Evolutionary conservation across 2,329 filamentous ascomycete species (phyloP).

Genomic region (Dothideomycetes sp.): DNA sequence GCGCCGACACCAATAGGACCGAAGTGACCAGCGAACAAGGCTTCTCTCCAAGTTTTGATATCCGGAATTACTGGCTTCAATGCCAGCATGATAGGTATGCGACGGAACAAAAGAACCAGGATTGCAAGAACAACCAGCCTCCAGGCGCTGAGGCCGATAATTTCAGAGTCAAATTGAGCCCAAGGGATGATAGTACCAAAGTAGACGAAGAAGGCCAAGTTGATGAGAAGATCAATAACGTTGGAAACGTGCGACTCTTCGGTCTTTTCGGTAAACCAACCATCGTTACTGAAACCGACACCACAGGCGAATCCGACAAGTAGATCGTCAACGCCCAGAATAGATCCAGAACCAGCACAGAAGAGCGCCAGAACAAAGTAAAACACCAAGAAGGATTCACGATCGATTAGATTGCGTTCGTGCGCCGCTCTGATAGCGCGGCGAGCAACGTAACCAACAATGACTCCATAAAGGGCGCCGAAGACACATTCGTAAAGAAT

Average conservation of each 20-base stretch:
- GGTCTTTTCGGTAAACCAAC: constrained; percentile 97
- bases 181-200: constrained; percentile 96
- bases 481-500: constrained; percentile 95
- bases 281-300: constrained; percentile 98
- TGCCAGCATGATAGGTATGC: constrained; percentile 86
- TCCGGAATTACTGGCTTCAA: constrained; percentile 92
- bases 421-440: constrained; percentile 87
- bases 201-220: constrained; percentile 96
- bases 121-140: constrained; percentile 87
- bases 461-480: constrained; percentile 78
- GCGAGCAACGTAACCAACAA: constrained; percentile 79
- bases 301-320: constrained; percentile 90
- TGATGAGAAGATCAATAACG: constrained; percentile 94
- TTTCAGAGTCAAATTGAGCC: constrained; percentile 72
- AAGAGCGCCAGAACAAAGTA: constrained; percentile 96
- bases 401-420: constrained; percentile 74
- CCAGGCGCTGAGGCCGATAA: constrained; percentile 74
- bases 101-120: constrained; percentile 88
- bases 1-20: constrained; percentile 95
- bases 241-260: constrained; percentile 98
- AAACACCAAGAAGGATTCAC: constrained; percentile 96
- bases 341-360: constrained; percentile 84
- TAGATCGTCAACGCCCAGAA: constrained; percentile 86
- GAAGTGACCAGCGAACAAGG: constrained; percentile 93
- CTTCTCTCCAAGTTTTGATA: constrained; percentile 96